Conservation (phyloP, 148 eudicot genomes). For the Rhododendron molle region DNA sequence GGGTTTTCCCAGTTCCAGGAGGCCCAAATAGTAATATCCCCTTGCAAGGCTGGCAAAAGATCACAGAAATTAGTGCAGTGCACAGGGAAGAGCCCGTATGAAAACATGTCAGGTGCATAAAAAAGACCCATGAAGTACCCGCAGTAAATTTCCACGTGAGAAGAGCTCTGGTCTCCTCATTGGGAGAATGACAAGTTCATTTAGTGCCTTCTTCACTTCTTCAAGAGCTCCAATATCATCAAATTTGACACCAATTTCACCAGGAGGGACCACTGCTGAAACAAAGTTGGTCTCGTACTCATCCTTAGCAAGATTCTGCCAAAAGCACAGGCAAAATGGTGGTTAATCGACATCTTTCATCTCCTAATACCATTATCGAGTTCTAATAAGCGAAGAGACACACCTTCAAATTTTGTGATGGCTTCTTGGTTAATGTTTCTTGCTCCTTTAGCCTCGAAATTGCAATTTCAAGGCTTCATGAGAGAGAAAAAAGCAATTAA, state of each 20-base stretch:
- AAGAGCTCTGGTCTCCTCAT: slow-evolving; percentile 98
- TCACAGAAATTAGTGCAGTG: slow-evolving; percentile 11
- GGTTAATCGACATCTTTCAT: not conserved
- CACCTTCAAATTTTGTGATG: slow-evolving; percentile 87
- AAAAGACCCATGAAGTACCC: slow-evolving; percentile 47
- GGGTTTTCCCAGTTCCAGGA: slow-evolving; percentile 99
- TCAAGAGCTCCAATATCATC: slow-evolving; percentile 98
- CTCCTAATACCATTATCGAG: not conserved
- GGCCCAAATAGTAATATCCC: slow-evolving; percentile 97
- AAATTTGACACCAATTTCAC: slow-evolving; percentile 88
- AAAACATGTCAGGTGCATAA: not conserved
- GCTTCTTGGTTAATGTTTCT: slow-evolving; percentile 68
- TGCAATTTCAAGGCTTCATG: slow-evolving; percentile 75
- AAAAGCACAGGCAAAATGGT: slow-evolving; percentile 6
- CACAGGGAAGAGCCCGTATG: not conserved
- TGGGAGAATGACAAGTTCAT: slow-evolving; percentile 97
- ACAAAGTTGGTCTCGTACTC: slow-evolving; percentile 95
- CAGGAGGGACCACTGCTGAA: slow-evolving; percentile 96
- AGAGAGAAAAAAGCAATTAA: slow-evolving; percentile 11
- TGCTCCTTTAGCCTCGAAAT: slow-evolving; percentile 76
- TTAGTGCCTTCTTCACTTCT: slow-evolving; percentile 86
- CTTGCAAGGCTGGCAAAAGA: slow-evolving; percentile 87
- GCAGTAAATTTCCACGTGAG: slow-evolving; percentile 80
- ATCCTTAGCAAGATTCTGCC: slow-evolving; percentile 95
- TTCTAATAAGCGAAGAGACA: not conserved